Evolutionary conservation across 306 rosid genomes (phyloP).

Genomic region (Hippophae gyantsensis): DNA sequence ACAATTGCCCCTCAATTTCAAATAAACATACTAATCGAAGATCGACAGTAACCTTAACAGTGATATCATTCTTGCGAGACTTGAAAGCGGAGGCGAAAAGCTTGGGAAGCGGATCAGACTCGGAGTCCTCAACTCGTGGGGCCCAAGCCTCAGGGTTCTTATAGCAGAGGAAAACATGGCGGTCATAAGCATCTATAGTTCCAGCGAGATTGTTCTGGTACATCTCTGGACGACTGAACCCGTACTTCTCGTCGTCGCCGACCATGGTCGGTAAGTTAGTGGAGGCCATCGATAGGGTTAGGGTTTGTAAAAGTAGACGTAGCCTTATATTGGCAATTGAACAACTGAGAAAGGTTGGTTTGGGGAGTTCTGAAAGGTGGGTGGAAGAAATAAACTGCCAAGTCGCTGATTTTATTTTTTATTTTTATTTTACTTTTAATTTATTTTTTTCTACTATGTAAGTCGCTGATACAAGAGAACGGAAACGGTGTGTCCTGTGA

Average conservation of each 20-base stretch:
- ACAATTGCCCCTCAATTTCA: not conserved
- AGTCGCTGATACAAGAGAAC: conserved; percentile 1
- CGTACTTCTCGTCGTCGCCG: conserved; percentile 44
- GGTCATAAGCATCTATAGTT: conserved; percentile 60
- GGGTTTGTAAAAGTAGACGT: not conserved
- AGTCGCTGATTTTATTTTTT: not conserved
- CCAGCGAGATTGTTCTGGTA: conserved; percentile 53
- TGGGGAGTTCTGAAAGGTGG: not conserved
- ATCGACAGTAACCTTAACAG: conserved; percentile 34
- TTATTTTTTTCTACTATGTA: too few relatives aligned
- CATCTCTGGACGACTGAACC: conserved; percentile 86
- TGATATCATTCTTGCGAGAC: conserved; percentile 45
- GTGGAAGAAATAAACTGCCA: not conserved
- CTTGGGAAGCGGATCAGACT: conserved; percentile 62
- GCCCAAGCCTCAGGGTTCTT: conserved; percentile 64
- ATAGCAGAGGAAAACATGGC: conserved; percentile 84
- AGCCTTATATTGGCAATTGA: not conserved
- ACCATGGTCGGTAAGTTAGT: conserved; percentile 12
- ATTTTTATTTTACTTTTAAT: too few relatives aligned
- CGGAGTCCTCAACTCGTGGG: conserved; percentile 56
- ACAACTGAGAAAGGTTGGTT: not conserved
- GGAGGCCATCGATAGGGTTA: conserved; percentile 32
- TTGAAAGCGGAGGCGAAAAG: conserved; percentile 37
- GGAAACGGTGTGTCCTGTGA: conserved; percentile 21
- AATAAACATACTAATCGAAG: not conserved